Base-by-base conservation (phyloP, 257 asterid genomes). In the Nicotiana obtusifolia region DNA sequence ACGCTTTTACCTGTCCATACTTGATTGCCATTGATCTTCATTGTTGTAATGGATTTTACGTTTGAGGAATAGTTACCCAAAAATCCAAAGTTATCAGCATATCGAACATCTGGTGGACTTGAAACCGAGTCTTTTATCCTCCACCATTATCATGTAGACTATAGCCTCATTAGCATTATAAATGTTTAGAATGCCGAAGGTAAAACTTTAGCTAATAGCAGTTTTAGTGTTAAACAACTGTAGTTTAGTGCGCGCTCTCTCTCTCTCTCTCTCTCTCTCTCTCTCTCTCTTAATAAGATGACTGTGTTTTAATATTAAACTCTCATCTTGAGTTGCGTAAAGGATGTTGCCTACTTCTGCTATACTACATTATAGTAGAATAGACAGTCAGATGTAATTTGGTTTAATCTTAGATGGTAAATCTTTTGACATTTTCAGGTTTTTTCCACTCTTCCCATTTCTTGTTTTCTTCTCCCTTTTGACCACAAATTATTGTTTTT, bases 151-250 rank as follows among this genome's bases (percentile, higher is more conserved):
- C 61, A 14, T 73, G 17, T 47, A 47, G 4, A 73, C 0, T 1
- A 73, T 47, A 24, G 5, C 61, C 60, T 47, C 79, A 47, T 24
- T 73, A 19, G 15, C 37, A 47, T 47, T 73, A 73, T 30, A 13
- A 22, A 47, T 44, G 60, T 73, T 47, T 73, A 44, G 33, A 44
- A 59, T 24, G 16, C 47, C 79, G 26, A 47, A 47, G 79, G 2
- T 73, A 73, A 47, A 73, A 73, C 61, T 22, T 47, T 47, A 73
- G 24, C 79, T 73, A 24, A 73, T 41, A 69, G 47, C 77, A 69
- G 19, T 33, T 69, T 37, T 37, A 69, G 15, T 20, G 54, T n/a
- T 69, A 30, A 69, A 69, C 0, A 69, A 20, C 31, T 69, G 57
- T 69, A 69, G 56, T 1, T 69, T 69, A 41, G 13, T n/a, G 56